A percentile compares a stretch with the other conserved stretches of the same genome.
These are phyloP conservation scores for Lasiodiplodia sp. DNA, from an alignment of 2,329 filamentous ascomycete species.

Conservation along the genomic window DNA sequence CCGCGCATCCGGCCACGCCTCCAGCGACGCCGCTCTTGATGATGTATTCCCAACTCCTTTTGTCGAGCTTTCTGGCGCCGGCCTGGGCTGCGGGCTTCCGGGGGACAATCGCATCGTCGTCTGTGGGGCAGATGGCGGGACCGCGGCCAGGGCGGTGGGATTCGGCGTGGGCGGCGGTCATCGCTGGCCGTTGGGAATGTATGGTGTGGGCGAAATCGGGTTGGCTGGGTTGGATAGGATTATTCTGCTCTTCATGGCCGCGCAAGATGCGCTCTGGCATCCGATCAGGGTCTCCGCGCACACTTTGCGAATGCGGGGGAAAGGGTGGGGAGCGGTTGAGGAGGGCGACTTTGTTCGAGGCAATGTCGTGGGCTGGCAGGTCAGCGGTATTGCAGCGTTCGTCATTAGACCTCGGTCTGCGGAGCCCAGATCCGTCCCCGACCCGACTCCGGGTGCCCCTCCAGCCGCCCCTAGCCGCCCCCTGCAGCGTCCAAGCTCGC, in stretches of 20 bases:
- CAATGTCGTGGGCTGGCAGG: background rate
- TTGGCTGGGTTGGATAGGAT: constrained; percentile 21
- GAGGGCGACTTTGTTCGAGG: background rate
- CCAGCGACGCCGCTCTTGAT: constrained; percentile 85
- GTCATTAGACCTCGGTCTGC: constrained; percentile 8
- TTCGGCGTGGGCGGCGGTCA: constrained; percentile 38
- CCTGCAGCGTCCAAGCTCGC: background rate
- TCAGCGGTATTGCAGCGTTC: constrained; percentile 1
- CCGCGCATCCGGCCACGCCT: constrained; percentile 88
- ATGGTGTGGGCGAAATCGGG: constrained; percentile 39
- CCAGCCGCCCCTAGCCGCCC: background rate
- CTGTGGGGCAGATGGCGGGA: constrained; percentile 58
- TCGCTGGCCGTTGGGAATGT: constrained; percentile 28
- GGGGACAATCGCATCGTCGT: constrained; percentile 60
- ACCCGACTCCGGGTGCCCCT: background rate
- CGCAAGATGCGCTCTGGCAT: constrained; percentile 48
- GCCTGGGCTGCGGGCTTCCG: constrained; percentile 37
- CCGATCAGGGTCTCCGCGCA: constrained; percentile 34
- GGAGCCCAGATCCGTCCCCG: constrained; percentile 1
- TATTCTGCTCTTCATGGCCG: constrained; percentile 41
- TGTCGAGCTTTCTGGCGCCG: constrained; percentile 61
- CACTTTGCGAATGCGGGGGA: constrained; percentile 19
- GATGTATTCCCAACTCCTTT: constrained; percentile 82
- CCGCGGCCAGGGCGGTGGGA: constrained; percentile 36
- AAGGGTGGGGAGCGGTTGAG: constrained; percentile 8